Evolutionary conservation across 768 basidiomycete genomes (phyloP).

Genomic region (Calocybe cyanea): DNA sequence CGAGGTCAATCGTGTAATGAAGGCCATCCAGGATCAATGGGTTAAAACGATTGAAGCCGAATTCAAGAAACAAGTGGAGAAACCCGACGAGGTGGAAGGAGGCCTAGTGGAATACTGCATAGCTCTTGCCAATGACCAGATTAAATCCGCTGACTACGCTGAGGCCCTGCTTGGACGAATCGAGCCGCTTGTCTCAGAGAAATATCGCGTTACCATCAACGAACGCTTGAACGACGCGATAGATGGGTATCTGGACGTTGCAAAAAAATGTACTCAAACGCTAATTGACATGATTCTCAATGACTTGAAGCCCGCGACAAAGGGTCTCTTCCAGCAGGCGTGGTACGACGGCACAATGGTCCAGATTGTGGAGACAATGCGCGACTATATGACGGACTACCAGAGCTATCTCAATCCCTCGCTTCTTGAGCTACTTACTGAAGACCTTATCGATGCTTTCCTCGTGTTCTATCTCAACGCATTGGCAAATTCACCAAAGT

Average conservation of each 20-base stretch:
- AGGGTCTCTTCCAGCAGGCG: conserved; percentile 71
- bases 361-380: conserved; percentile 92
- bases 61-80: conserved; percentile 82
- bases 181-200: conserved; percentile 89
- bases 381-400: conserved; percentile 96
- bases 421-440: conserved; percentile 86
- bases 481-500: conserved; percentile 76
- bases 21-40: conserved; percentile 85
- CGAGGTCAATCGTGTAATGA: conserved; percentile 89
- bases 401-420: conserved; percentile 87
- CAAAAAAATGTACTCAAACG: conserved; percentile 94
- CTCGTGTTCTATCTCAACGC: conserved; percentile 88
- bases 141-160: conserved; percentile 92
- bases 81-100: conserved; percentile 81
- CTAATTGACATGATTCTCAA: conserved; percentile 95
- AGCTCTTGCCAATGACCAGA: conserved; percentile 95
- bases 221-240: conserved; percentile 93
- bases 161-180: conserved; percentile 83
- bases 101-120: conserved; percentile 96
- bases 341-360: conserved; percentile 92
- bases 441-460: conserved; percentile 89
- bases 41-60: conserved; percentile 77
- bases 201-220: conserved; percentile 79
- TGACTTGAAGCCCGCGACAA: conserved; percentile 85
- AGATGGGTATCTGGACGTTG: conserved; percentile 97